Base-by-base conservation (phyloP, 129 eudicot genomes). In the Erigeron canadensis region DNA sequence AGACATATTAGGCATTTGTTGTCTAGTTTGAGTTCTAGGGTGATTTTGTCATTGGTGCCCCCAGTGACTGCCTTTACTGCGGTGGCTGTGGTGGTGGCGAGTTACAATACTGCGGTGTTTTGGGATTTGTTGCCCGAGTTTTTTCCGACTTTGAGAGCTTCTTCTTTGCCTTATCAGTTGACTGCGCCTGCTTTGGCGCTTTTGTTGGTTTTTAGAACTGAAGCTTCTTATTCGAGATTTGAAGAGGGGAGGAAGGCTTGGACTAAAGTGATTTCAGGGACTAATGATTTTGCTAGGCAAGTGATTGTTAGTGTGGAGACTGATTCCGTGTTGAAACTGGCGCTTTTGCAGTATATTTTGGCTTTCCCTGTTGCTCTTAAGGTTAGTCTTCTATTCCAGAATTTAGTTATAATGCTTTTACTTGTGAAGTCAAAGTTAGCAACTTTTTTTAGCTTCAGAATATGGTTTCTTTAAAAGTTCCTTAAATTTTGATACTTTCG, bases 151-250 rank as follows among this genome's bases (percentile, higher is more conserved):
- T 72, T 95, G 79, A 88, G 96, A 72, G 96, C 95, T n/a, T 86
- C 94, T 69, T 81, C 99, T 2, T 74, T 90, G 94, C 97, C 99
- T 28, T 95, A 95, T 50, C 99, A 90, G 82, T 67, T 95, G 67
- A 90, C 97, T 2, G 99, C 99, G 0, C 97, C 99, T 6, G 99
- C 99, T 1, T 77, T 95, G 88, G 99, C 99, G 37, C 88, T 95
- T 47, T 75, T 95, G 86, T 75, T 95, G 80, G 99, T 95, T 74
- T 95, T 95, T 74, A 77, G 99, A 75, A 95, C 99, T 5, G 99
- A 95, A 86, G 99, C 97, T 9, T 90, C 97, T 16, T 95, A 95
- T 79, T 90, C 99, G 62, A 90, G 99, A 85, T 95, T 82, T 61
- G 94, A 86, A 77, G 97, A 86, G 71, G 99, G 97, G 74, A 90